Evolutionary conservation across 139 green algal species (phyloP).

Genomic region (Bryopsis sp.): DNA sequence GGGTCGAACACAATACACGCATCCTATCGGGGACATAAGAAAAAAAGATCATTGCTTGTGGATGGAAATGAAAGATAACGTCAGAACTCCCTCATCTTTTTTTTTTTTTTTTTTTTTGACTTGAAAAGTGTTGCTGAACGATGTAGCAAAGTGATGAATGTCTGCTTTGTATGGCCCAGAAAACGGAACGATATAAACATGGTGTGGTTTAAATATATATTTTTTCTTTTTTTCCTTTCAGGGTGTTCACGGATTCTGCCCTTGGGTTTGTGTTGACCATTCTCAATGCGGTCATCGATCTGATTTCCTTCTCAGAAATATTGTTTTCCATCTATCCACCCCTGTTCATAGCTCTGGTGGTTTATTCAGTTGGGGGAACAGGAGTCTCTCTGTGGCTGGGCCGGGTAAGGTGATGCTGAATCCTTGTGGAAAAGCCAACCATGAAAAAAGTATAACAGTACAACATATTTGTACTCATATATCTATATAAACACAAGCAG

Average conservation of each 20-base stretch:
- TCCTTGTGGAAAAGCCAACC: neutral
- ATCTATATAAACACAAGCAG: too few species aligned
- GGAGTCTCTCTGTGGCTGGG: slow-evolving; percentile 48
- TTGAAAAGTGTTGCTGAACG: too few species aligned
- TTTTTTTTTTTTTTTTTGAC: too few species aligned
- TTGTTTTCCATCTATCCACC: slow-evolving; percentile 96
- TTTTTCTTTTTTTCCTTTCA: slow-evolving; percentile 24
- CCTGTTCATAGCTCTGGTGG: slow-evolving; percentile 82
- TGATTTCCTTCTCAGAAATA: slow-evolving; percentile 90
- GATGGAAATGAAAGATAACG: too few species aligned
- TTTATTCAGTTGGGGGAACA: slow-evolving; percentile 89
- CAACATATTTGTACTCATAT: too few species aligned
- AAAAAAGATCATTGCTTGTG: too few species aligned
- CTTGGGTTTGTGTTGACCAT: slow-evolving; percentile 73
- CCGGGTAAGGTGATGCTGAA: slow-evolving; percentile 25
- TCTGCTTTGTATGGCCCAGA: too few species aligned
- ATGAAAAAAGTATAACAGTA: too few species aligned
- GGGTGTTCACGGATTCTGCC: slow-evolving; percentile 80
- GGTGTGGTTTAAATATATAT: neutral
- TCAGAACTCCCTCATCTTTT: too few species aligned
- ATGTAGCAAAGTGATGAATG: too few species aligned
- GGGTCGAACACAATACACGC: neutral
- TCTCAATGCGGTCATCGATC: slow-evolving; percentile 80
- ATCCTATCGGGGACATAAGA: too few species aligned
- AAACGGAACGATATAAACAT: neutral